phyloP scores from a whole-genome alignment of 2,329 filamentous ascomycete species.

The Fusarium praegraminearum region DNA sequence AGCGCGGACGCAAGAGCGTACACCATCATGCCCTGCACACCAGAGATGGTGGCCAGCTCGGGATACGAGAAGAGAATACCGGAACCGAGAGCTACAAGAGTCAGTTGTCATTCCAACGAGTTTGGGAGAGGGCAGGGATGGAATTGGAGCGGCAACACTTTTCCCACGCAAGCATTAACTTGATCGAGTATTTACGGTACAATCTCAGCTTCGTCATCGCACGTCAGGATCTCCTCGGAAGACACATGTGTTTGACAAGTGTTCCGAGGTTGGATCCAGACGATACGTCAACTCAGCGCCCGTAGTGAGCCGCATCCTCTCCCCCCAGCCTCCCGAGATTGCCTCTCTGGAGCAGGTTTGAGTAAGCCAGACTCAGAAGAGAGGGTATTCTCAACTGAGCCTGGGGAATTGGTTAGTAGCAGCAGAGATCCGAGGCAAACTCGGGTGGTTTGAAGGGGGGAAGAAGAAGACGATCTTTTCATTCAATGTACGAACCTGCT shows the following conservation, averaged over 20 bases:
- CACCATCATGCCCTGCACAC: constrained; percentile 81
- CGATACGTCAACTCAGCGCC: constrained; percentile 74
- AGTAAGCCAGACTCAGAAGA: constrained; percentile 14
- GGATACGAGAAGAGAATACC: constrained; percentile 87
- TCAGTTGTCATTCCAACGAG: constrained; percentile 55
- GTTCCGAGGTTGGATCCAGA: constrained; percentile 64
- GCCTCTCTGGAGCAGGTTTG: constrained; percentile 43
- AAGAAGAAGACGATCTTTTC: constrained; percentile 53
- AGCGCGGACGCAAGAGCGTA: constrained; percentile 80
- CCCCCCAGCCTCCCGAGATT: constrained; percentile 48
- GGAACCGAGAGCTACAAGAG: constrained; percentile 78
- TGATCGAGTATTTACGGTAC: constrained; percentile 96
- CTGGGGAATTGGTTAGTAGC: constrained; percentile 42
- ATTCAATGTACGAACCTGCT: constrained; percentile 60
- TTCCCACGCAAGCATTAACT: constrained; percentile 99
- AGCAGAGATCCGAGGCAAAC: constrained; percentile 45
- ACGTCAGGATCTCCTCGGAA: constrained; percentile 55
- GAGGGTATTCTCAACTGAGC: constrained; percentile 3
- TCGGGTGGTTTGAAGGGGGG: constrained; percentile 39
- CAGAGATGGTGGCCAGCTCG: constrained; percentile 81
- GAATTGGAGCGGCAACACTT: constrained; percentile 86
- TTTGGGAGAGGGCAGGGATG: constrained; percentile 45
- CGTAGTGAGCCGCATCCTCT: constrained; percentile 81
- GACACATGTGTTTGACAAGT: neutral
- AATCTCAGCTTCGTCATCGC: constrained; percentile 85